Evolutionary conservation across 257 asterid species (phyloP), one percentile per base, ranked within the genome.

Genomic region (Nicotiana sylvestris): DNA sequence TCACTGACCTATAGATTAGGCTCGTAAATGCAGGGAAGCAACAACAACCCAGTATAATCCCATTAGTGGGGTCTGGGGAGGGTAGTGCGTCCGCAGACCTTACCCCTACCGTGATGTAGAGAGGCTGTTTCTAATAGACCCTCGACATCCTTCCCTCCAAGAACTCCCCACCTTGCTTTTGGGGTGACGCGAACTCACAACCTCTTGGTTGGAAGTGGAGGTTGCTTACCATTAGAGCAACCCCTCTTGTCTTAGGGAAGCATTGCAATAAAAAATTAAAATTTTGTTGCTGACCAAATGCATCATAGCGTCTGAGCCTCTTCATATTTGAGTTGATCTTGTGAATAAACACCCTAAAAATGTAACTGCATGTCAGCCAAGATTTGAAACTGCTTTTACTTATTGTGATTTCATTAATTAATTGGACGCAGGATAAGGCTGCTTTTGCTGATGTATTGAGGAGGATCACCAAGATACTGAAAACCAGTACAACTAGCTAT

Each of bases 11-110:
- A 15, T 39, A 39, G 78, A 9, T 35, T 49, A 17, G 57, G 91
- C 92, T 89, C 90, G 91, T 89, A 55, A 89, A 49, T 87, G 90
- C 97, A 95, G 99, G 93, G 92, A 97, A 89, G 98, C 21, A 21
- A 21, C 21, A 21, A 21, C 21, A 21, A 21, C 21, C 21, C 21
- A 21, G 21, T 21, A 21, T 21, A 21, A 21, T 21, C 21, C 21
- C 21, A 21, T 21, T 21, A 21, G 21, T 21, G 21, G 21, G 21
- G 21, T 21, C 21, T 21, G 21, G 21, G 21, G 21, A 21, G 21
- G 21, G 21, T 21, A 21, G 21, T 21, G 21, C 21, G 21, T 21
- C 21, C 21, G 21, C 21, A 21, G 21, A 21, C 21, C 21, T 21
- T 21, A 21, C 21, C 21, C 21, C 21, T 21, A 21, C 21, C 21